These are phyloP conservation scores for Sordariomycetes sp. DNA, from an alignment of 2,329 filamentous ascomycete species.

Conservation along the genomic window DNA sequence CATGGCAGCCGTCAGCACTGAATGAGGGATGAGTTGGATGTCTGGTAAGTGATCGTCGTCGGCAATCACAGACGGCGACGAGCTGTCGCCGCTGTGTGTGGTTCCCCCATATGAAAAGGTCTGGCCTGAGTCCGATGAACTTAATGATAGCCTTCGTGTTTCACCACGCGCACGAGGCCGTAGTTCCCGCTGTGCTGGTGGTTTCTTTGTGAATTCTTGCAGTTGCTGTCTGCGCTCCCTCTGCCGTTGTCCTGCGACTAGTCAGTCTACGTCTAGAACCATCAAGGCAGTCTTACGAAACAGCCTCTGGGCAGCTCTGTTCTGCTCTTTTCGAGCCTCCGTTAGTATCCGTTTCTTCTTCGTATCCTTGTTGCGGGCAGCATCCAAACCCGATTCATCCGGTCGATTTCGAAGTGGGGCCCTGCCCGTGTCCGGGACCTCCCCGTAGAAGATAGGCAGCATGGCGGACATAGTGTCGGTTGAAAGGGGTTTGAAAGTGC, in stretches of 20 bases:
- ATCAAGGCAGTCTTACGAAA: conserved; percentile 10
- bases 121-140: too few species aligned
- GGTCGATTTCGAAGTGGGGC: not conserved
- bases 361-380: not conserved
- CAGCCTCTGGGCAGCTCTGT: conserved; percentile 12
- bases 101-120: too few species aligned
- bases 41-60: not conserved
- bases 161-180: too few species aligned
- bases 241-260: conserved; percentile 7
- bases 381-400: not conserved
- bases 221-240: conserved; percentile 7
- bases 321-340: conserved; percentile 13
- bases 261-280: conserved; percentile 1
- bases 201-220: too few species aligned
- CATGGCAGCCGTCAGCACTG: too few species aligned
- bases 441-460: not conserved
- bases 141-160: too few species aligned
- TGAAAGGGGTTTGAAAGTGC: too few species aligned
- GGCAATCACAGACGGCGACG: too few species aligned
- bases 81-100: too few species aligned
- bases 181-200: too few species aligned
- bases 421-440: not conserved
- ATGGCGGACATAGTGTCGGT: not conserved
- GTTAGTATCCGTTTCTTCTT: conserved; percentile 11
- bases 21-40: not conserved